Evolutionary conservation across 31 red algal genomes (phyloP).

Genomic region (Asparagopsis taxiformis): DNA sequence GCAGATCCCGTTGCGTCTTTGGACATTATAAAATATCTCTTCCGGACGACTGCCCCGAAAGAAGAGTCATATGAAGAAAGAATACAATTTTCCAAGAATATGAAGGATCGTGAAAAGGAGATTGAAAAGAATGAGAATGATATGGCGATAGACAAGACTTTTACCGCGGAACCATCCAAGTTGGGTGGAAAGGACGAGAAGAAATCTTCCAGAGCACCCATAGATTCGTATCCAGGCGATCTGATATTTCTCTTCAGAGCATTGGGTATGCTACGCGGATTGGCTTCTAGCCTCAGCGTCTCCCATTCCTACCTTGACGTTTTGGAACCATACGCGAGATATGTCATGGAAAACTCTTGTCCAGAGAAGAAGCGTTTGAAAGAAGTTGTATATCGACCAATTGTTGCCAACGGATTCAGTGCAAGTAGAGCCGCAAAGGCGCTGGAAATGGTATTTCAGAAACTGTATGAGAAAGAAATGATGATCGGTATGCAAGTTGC

Average conservation of each 20-base stretch:
- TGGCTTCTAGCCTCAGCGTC: conserved; percentile 45
- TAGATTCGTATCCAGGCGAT: conserved; percentile 64
- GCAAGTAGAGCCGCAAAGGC: conserved; percentile 13
- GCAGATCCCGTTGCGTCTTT: conserved; percentile 45
- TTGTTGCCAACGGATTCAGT: not conserved
- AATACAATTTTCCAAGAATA: conserved; percentile 27
- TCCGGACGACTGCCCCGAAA: conserved; percentile 45
- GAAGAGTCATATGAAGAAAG: no score
- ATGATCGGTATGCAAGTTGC: conserved; percentile 76
- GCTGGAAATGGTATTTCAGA: conserved; percentile 8
- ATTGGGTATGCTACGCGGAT: conserved; percentile 64
- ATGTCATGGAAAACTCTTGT: conserved; percentile 21
- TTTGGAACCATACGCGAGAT: conserved; percentile 38
- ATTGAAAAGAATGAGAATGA: conserved; percentile 21
- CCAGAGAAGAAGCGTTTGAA: conserved; percentile 21
- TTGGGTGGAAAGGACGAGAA: not conserved
- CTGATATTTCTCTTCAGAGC: conserved; percentile 69
- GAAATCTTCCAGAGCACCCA: conserved; percentile 28
- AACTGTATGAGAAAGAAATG: conserved; percentile 32
- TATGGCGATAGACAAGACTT: conserved; percentile 11
- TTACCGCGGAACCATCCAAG: conserved; percentile 4
- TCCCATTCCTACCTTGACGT: conserved; percentile 47
- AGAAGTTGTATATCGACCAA: conserved; percentile 18
- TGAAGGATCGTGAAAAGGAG: conserved; percentile 15
- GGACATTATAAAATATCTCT: conserved; percentile 64